Base-by-base conservation (phyloP, 345 rosid species). In the Lepidium didymum region DNA sequence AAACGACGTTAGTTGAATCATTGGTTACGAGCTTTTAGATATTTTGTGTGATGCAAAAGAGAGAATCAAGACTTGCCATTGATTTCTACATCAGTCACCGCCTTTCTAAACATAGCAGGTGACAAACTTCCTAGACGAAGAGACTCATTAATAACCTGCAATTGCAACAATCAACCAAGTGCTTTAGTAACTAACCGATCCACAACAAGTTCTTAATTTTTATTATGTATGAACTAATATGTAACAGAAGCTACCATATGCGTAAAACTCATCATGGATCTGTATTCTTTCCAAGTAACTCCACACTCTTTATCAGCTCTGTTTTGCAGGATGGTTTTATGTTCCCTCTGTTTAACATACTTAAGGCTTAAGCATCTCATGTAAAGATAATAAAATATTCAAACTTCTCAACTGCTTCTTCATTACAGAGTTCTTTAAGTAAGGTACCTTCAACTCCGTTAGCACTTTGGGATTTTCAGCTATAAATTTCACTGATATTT, bases 111-210 rank as follows among this genome's bases (percentile, higher is more conserved):
- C 44, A 78, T 62, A 43, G 50, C 69, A 5, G 81, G 83, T n/a
- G 72, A 55, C 13, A 78, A 44, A 57, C 78, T 80, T 74, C 77
- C 73, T 14, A 85, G 67, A 46, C 86, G 75, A 8, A 80, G 51
- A 13, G 75, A 68, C 64, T 83, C 87, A 49, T 84, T 81, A 7
- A 84, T 75, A 13, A 80, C 81, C 84, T 78, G 75, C 10, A 59
- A 38, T 49, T 13, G 33, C 44, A 50, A 4, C 56, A 35, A 49
- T 14, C 37, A n/a, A 45, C 8, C 25, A 21, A 56, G 8, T 37
- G 27, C 1, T 23, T 16, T 16, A 9, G 10, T 10, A 4, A 15
- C 15, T 7, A 11, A 40, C 29, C 1, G 3, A 54, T 33, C 40
- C 18, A 16, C 16, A 34, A 21, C 15, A 41, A 10, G 2, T 33